phyloP scores from a whole-genome alignment of 139 green algal species.

The Chlamydomonas incerta region DNA sequence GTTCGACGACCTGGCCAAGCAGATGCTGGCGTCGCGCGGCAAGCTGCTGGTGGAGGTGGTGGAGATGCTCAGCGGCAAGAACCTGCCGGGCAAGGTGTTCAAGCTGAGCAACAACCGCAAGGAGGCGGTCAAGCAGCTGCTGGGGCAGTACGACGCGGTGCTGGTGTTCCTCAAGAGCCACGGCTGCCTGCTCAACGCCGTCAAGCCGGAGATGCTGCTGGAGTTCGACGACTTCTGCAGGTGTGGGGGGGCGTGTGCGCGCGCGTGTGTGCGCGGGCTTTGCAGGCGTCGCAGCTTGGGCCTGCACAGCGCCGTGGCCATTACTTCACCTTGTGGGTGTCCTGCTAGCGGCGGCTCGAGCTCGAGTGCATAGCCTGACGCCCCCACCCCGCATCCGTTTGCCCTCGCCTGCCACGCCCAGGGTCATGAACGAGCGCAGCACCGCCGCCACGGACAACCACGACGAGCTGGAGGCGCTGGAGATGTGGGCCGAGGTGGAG shows the following conservation, averaged over 20 bases:
- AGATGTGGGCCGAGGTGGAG: constrained; percentile 73
- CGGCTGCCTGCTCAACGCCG: constrained; percentile 76
- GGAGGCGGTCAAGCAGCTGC: constrained; percentile 67
- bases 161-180: constrained; percentile 73
- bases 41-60: constrained; percentile 78
- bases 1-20: constrained; percentile 55
- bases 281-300: too few species aligned
- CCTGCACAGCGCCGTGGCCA: too few species aligned
- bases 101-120: constrained; percentile 59
- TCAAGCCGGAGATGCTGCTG: constrained; percentile 85
- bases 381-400: too few species aligned
- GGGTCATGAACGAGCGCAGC: constrained; percentile 54
- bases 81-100: constrained; percentile 58
- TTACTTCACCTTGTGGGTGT: too few species aligned
- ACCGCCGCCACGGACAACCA: constrained; percentile 54
- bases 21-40: constrained; percentile 66
- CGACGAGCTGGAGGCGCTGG: constrained; percentile 59
- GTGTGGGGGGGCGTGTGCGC: too few species aligned
- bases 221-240: constrained; percentile 67
- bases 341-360: too few species aligned
- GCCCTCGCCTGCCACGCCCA: neutral
- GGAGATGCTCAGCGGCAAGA: constrained; percentile 76
- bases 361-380: too few species aligned
- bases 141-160: constrained; percentile 68
- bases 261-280: too few species aligned